These are phyloP conservation scores for Triticum urartu DNA, from an alignment of 176 grass and related monocot species.

Conservation along the genomic window DNA sequence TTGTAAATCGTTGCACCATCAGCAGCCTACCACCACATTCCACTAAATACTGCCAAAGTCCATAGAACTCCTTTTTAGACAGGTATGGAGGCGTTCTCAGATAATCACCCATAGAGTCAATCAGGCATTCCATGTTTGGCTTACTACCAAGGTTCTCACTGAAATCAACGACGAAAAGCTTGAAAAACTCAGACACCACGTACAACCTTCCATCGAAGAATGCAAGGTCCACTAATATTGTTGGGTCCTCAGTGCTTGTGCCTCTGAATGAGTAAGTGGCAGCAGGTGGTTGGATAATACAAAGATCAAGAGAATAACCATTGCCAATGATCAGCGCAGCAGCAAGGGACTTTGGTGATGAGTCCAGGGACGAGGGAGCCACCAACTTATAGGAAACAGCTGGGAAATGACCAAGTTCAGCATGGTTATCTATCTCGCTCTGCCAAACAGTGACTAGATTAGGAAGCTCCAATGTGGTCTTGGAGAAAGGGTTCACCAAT, in stretches of 20 bases:
- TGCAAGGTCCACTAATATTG: background rate
- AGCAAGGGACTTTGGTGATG: background rate
- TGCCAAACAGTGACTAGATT: background rate
- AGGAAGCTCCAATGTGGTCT: background rate
- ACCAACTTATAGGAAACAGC: background rate
- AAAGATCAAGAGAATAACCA: no score
- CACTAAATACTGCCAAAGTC: background rate
- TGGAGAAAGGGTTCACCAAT: slow-evolving; percentile 18
- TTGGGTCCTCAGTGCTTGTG: no score
- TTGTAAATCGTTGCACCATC: background rate
- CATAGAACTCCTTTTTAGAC: no score
- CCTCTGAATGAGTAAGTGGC: background rate
- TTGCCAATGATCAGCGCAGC: background rate
- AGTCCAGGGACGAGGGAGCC: background rate
- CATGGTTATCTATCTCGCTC: background rate
- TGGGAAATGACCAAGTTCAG: background rate
- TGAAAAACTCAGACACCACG: background rate
- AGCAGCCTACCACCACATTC: background rate
- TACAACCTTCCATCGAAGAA: background rate
- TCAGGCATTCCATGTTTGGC: background rate
- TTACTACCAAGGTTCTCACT: background rate
- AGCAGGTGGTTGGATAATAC: background rate
- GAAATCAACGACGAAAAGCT: background rate
- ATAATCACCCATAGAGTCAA: background rate
- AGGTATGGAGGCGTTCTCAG: background rate